Percentiles rank a stretch among this genome's conserved stretches.
These are phyloP conservation scores for Dispira parvispora DNA, from an alignment of 192 early-diverging fungal species.

Conservation along the genomic window DNA sequence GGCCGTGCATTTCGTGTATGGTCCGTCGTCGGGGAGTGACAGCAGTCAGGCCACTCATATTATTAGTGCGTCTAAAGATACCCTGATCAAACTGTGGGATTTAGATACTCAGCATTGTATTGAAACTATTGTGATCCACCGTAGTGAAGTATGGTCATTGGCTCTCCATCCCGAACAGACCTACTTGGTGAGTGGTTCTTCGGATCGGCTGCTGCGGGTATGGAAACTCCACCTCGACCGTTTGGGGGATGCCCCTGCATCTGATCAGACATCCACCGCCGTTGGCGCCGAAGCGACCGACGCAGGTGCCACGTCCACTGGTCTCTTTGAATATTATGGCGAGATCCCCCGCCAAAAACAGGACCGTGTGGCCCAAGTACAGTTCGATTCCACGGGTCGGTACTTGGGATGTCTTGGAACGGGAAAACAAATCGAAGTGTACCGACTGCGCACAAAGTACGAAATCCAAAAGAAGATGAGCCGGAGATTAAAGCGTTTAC, in stretches of 20 bases:
- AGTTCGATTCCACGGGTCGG: conserved; percentile 59
- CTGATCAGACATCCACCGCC: conserved; percentile 15
- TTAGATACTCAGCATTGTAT: conserved; percentile 83
- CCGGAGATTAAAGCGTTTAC: conserved; percentile 56
- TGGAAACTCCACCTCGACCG: conserved; percentile 60
- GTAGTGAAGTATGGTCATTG: conserved; percentile 86
- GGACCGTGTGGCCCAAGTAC: conserved; percentile 60
- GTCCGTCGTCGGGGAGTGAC: neutral
- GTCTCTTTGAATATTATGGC: conserved; percentile 58
- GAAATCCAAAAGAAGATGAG: conserved; percentile 74
- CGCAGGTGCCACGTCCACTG: conserved; percentile 25
- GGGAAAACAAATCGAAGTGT: conserved; percentile 72
- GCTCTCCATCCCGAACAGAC: conserved; percentile 46
- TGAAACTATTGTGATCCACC: conserved; percentile 83
- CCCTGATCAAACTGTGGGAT: conserved; percentile 94
- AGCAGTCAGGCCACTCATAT: conserved; percentile 28
- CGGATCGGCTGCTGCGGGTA: conserved; percentile 68
- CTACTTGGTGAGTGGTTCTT: conserved; percentile 67
- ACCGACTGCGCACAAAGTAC: conserved; percentile 51
- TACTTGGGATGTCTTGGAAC: conserved; percentile 68
- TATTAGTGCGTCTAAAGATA: conserved; percentile 86
- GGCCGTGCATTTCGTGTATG: conserved; percentile 39
- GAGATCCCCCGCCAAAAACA: conserved; percentile 61
- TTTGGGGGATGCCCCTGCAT: conserved; percentile 4
- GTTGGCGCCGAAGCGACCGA: conserved; percentile 13